These are phyloP conservation scores for Conticribra weissflogii DNA, from an alignment of 108 stramenopile species.

Conservation along the genomic window DNA sequence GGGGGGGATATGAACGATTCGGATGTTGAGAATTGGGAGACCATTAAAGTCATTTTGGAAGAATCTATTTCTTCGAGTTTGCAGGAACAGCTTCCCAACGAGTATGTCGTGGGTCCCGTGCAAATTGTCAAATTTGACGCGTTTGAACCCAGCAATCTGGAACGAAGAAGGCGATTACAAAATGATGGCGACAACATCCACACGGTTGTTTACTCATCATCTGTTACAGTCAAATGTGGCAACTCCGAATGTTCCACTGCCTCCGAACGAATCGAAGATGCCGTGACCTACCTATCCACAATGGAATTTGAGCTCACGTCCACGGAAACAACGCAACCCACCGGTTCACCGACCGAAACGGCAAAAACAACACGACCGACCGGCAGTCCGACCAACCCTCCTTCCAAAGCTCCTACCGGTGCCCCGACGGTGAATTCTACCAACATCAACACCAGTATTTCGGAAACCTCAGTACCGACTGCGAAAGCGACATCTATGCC, in stretches of 20 bases:
- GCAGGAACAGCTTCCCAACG: conserved; percentile 15
- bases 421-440: not conserved
- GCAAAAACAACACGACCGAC: not conserved
- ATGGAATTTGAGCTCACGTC: conserved; percentile 11
- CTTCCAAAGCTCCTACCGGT: not conserved
- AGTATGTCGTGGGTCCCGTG: conserved; percentile 15
- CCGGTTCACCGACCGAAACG: conserved; percentile 12
- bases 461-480: not conserved
- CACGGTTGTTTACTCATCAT: conserved; percentile 25
- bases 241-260: conserved; percentile 21
- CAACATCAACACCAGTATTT: not conserved
- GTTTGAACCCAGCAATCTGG: not conserved
- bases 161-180: not conserved
- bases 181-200: conserved; percentile 11
- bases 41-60: conserved; percentile 16
- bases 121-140: conserved; percentile 26
- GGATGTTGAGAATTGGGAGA: conserved; percentile 11
- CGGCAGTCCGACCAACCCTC: not conserved
- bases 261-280: conserved; percentile 1
- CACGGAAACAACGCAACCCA: not conserved
- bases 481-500: not conserved
- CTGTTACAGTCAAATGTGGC: conserved; percentile 24
- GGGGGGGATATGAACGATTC: conserved; percentile 6
- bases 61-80: conserved; percentile 14
- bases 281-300: conserved; percentile 3